Percentiles rank a stretch among this genome's conserved stretches.
These are phyloP conservation scores for Dioszegia crocea DNA, from an alignment of 768 basidiomycete species.

Conservation along the genomic window DNA sequence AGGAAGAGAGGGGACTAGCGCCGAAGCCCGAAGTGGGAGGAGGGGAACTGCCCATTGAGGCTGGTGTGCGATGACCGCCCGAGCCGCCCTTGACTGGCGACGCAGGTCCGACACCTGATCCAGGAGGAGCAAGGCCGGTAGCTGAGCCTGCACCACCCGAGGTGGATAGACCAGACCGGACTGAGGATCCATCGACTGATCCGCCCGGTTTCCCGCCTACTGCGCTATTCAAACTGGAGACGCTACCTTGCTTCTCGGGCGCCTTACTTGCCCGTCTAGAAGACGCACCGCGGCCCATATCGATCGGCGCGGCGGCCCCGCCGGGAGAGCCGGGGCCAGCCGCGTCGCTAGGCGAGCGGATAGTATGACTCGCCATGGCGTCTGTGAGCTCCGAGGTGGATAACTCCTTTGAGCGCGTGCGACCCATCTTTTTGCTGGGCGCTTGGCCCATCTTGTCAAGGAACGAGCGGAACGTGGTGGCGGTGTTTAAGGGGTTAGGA, in stretches of 20 bases:
- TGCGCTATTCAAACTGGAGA: conserved; percentile 6
- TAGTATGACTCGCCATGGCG: conserved; percentile 25
- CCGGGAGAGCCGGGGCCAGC: conserved; percentile 3
- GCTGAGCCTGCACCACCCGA: neutral
- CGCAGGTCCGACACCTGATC: neutral
- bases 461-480: conserved; percentile 8
- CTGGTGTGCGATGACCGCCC: conserved; percentile 55
- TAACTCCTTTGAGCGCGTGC: conserved; percentile 48
- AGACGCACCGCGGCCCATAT: neutral
- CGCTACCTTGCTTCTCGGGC: conserved; percentile 9
- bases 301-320: neutral
- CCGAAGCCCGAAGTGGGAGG: conserved; percentile 34
- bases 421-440: conserved; percentile 45
- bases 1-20: conserved; percentile 24
- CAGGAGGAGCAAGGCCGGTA: neutral
- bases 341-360: conserved; percentile 6
- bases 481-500: neutral
- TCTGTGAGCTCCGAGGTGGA: conserved; percentile 41
- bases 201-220: neutral
- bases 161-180: neutral
- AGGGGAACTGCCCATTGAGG: conserved; percentile 66
- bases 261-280: neutral
- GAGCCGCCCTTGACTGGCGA: conserved; percentile 52
- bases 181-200: neutral
- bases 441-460: conserved; percentile 40